phyloP scores from a whole-genome alignment of 495 filamentous ascomycete species.

The Tuber borchii region DNA sequence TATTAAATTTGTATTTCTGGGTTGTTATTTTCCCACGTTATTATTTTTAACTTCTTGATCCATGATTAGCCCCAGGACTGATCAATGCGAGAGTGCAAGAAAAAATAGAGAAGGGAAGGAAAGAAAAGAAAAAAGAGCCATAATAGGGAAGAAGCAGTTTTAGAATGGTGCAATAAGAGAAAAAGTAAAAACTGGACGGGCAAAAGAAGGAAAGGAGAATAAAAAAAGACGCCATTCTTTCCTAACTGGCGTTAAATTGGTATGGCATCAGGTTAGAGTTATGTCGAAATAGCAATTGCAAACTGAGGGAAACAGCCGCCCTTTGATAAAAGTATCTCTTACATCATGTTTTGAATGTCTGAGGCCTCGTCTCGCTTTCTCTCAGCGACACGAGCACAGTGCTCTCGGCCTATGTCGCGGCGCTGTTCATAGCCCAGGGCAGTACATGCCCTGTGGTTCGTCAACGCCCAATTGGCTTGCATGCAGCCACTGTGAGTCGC shows the following conservation, averaged over 20 bases:
- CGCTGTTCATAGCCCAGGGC: constrained; percentile 9
- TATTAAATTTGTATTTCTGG: background rate
- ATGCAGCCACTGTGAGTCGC: constrained; percentile 16
- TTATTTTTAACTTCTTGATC: constrained; percentile 4
- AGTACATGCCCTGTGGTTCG: constrained; percentile 27
- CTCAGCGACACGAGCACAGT: constrained; percentile 29
- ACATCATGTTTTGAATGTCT: background rate
- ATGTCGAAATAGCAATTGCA: constrained; percentile 30
- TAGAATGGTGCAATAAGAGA: background rate
- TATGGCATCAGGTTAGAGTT: background rate
- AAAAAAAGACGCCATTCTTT: background rate
- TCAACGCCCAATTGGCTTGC: constrained; percentile 37
- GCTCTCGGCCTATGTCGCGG: constrained; percentile 34
- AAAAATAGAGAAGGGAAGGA: background rate
- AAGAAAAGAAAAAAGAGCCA: background rate
- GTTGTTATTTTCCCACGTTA: constrained; percentile 1
- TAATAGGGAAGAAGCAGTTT: background rate
- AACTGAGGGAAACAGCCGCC: constrained; percentile 33
- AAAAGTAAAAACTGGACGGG: background rate
- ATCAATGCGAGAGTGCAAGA: background rate
- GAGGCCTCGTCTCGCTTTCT: constrained; percentile 28
- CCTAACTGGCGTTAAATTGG: background rate
- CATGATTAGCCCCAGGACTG: background rate
- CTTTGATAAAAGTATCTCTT: background rate
- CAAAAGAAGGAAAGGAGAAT: background rate